Evolutionary conservation across 306 rosid genomes (phyloP), one percentile per base, ranked within the genome.

Genomic region (Chamaecrista fasciculata): DNA sequence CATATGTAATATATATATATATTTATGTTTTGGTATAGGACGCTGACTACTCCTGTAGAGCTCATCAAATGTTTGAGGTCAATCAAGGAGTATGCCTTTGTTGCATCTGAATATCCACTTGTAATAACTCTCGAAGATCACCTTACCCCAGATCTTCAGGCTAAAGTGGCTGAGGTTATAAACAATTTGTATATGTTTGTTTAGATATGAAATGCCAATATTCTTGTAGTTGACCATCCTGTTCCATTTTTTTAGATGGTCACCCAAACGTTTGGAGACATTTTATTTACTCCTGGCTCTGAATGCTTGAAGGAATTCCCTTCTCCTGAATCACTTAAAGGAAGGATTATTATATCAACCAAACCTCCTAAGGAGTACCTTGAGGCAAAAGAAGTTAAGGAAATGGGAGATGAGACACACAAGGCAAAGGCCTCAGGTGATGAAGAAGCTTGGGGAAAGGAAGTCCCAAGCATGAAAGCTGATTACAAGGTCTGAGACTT

Each of bases 361-460:
- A 95, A 95, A 80, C 99, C 99, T n/a, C 99, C 99, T 58, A 86
- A 87, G 79, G 95, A 95, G 78, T 95, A 95, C 82, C 97, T 86
- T 57, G 90, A 79, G 80, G 77, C 79, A 23, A 88, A 87, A 72
- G 94, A 79, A 39, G 85, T 4, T 16, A 81, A 82, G 69, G 89
- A 87, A 49, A 82, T 75, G 11, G 90, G 72, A 63, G 78, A 66
- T 34, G 92, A 67, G 37, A 11, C 80, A 8, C 86, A 71, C 70
- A 81, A 72, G n/a, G 81, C 58, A 72, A 86, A 83, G 62, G 34
- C 70, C 18, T 25, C 74, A 47, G 80, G 76, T 14, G 91, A 91
- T 11, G 87, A 89, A 63, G 86, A 76, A 71, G 88, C 97, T 16
- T 95, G 99, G 99, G 99, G 97, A 21, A 81, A 65, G 68, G 99